Conservation (phyloP, 805 yeast species). For the Tetrapisispora nanseiensis region DNA sequence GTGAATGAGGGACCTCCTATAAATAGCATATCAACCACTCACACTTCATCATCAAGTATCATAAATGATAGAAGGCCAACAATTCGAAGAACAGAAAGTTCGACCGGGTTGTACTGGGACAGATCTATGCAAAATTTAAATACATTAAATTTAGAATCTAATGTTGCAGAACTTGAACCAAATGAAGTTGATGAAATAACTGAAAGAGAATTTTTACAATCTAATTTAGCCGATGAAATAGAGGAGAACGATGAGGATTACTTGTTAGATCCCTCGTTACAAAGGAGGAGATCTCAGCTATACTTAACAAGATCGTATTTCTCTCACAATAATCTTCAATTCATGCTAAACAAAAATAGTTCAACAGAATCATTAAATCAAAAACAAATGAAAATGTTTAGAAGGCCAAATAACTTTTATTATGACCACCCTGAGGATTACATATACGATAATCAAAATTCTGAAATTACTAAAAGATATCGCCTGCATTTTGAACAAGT, state of each 20-base stretch:
- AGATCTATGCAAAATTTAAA: conserved; percentile 23
- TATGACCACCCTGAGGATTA: conserved; percentile 18
- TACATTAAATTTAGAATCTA: not conserved
- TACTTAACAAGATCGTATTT: conserved; percentile 13
- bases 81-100: not conserved
- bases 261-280: conserved; percentile 21
- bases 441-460: conserved; percentile 19
- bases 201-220: conserved; percentile 1
- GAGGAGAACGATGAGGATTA: conserved; percentile 27
- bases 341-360: not conserved
- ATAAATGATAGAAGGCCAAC: not conserved
- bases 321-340: conserved; percentile 3
- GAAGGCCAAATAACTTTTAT: conserved; percentile 8
- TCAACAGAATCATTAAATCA: not conserved
- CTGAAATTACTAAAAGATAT: conserved; percentile 19
- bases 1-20: no score
- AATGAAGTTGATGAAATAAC: not conserved
- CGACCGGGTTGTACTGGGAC: conserved; percentile 24
- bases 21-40: no score
- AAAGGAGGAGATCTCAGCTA: conserved; percentile 28
- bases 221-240: conserved; percentile 6
- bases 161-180: not conserved
- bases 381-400: not conserved
- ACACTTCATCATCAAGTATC: no score
- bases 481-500: conserved; percentile 23